Evolutionary conservation across 2,329 filamentous ascomycete species (phyloP).

Genomic region (Huntiella moniliformis): DNA sequence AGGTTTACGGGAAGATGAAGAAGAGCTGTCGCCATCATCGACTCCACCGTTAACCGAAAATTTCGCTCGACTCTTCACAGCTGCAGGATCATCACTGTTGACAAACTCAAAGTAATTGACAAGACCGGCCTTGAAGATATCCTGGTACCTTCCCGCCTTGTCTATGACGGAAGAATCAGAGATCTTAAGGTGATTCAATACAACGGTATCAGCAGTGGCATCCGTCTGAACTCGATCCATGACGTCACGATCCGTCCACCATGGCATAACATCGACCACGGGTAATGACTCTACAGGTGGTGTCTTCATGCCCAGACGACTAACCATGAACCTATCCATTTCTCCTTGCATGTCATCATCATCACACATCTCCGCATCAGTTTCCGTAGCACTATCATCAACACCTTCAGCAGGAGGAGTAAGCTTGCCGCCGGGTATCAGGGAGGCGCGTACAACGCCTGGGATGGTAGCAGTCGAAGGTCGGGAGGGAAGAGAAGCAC

Average conservation of each 20-base stretch:
- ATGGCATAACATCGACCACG: slow-evolving; percentile 19
- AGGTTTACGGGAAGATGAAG: slow-evolving; percentile 29
- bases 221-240: slow-evolving; percentile 24
- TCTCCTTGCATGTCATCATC: slow-evolving; percentile 29
- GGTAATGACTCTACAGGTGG: slow-evolving; percentile 37
- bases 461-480: neutral
- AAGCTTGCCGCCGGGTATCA: neutral
- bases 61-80: slow-evolving; percentile 35
- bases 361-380: slow-evolving; percentile 35
- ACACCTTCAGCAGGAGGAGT: slow-evolving; percentile 13
- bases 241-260: slow-evolving; percentile 14
- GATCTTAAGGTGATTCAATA: slow-evolving; percentile 20
- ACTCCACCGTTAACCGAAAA: slow-evolving; percentile 24
- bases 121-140: slow-evolving; percentile 5
- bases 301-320: slow-evolving; percentile 28
- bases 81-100: slow-evolving; percentile 33
- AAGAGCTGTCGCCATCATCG: slow-evolving; percentile 13
- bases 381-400: slow-evolving; percentile 17
- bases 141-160: neutral
- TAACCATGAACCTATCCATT: slow-evolving; percentile 9
- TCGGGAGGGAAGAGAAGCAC: neutral
- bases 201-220: slow-evolving; percentile 25
- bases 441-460: slow-evolving; percentile 10
- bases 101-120: slow-evolving; percentile 36
- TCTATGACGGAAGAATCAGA: neutral